Evolutionary conservation across 164 flowering plant species (phyloP).

Genomic region (Magnolia changhungtana): DNA sequence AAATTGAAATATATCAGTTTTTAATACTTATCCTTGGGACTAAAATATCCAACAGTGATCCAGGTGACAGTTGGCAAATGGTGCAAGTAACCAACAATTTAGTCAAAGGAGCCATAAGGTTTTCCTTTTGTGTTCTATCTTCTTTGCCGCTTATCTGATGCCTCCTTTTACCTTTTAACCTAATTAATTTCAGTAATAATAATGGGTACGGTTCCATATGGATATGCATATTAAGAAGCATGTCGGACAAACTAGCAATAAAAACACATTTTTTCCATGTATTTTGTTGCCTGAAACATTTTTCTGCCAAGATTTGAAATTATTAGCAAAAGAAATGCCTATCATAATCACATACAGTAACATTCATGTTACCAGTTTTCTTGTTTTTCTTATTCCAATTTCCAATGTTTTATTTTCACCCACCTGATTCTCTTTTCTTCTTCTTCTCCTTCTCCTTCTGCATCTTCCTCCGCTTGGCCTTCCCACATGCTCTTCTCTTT

Average conservation of each 20-base stretch:
- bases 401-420: neutral
- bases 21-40: neutral
- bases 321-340: neutral
- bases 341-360: neutral
- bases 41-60: too few species aligned
- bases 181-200: neutral
- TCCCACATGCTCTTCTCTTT: neutral
- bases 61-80: too few species aligned
- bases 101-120: neutral
- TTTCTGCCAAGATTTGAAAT: too few species aligned
- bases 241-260: neutral
- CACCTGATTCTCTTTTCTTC: neutral
- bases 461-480: neutral
- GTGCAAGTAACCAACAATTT: neutral
- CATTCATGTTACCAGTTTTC: neutral
- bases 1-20: neutral
- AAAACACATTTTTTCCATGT: neutral
- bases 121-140: neutral
- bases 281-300: neutral
- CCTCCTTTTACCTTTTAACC: neutral
- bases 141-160: neutral
- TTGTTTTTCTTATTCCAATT: neutral
- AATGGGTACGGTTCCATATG: neutral
- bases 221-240: neutral
- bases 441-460: neutral